Base-by-base conservation (phyloP, 805 yeast genomes). In the Sugiyamaella boreocaroliniensis region DNA sequence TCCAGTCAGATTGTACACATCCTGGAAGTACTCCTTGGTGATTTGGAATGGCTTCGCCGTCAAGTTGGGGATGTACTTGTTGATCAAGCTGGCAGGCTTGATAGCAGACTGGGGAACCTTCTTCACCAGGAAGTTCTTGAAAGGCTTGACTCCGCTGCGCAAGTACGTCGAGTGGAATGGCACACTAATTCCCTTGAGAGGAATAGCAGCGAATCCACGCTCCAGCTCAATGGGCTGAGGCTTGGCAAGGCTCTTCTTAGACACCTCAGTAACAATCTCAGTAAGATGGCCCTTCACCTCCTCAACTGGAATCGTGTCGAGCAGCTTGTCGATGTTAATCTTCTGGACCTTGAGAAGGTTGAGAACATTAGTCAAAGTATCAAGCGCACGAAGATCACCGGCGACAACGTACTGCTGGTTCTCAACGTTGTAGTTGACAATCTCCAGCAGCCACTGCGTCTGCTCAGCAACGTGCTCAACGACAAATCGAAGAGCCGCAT, bases 111-210 rank as follows among this genome's bases (percentile, higher is more conserved):
- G 88, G 58, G 96, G 85, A 66, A 93, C 86, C 81, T 93, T 92
- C 85, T 89, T 93, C 70, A 84, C 83, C 76, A 93, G 80, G 85
- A 93, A 93, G 75, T 89, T 87, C 79, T 92, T 90, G 88, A 93
- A 93, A 65, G 99, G 99, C 75, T 90, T 92, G 55, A 93, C 99
- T 75, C 99, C 99, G 53, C 93, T 87, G 80, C 92, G 86, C 76
- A 93, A 80, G 76, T 95, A 93, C n/a, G 96, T 85, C 29, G 97
- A 89, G 76, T 93, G 99, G 97, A 93, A 93, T 58, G 99, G 99
- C 69, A 93, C 99, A n/a, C 97, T 89, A 61, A 93, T 93, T 64
- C 99, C 99, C 78, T 86, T 89, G 72, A 93, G 81, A 70, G 99
- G 99, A 64, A 93, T 93, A 65, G 93, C 92, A 43, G 99, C 98